phyloP scores from a whole-genome alignment of 2,329 filamentous ascomycete species.

The Colletotrichum tabaci region DNA sequence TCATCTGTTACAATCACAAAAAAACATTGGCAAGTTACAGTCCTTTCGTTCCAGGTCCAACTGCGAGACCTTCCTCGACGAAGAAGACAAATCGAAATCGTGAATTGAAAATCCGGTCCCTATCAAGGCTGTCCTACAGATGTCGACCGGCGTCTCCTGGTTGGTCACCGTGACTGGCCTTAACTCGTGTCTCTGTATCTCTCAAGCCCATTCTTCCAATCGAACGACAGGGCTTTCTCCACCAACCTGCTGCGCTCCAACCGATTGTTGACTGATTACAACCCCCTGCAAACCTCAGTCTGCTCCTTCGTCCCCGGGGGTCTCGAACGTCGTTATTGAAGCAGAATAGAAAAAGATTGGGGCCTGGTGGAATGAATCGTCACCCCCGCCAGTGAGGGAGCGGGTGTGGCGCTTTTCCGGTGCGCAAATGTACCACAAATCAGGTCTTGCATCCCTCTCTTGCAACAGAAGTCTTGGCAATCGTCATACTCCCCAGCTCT shows the following conservation, averaged over 20 bases:
- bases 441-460: conserved; percentile 23
- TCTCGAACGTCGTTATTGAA: conserved; percentile 30
- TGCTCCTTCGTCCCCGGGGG: conserved; percentile 8
- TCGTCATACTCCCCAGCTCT: neutral
- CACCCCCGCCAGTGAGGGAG: conserved; percentile 9
- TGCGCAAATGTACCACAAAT: conserved; percentile 34
- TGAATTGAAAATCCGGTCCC: conserved; percentile 40
- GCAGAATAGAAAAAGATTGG: conserved; percentile 43
- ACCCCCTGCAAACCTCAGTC: conserved; percentile 25
- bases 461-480: conserved; percentile 1
- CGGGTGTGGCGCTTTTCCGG: conserved; percentile 42
- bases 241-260: conserved; percentile 17
- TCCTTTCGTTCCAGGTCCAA: no score
- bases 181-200: conserved; percentile 16
- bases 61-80: neutral
- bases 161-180: conserved; percentile 4
- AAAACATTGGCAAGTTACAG: no score
- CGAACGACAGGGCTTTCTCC: conserved; percentile 10
- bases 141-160: conserved; percentile 30
- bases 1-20: neutral
- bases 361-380: conserved; percentile 33
- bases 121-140: conserved; percentile 40
- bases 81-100: conserved; percentile 20
- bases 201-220: conserved; percentile 1
- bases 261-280: conserved; percentile 29